Percentiles rank a stretch among this genome's conserved stretches.
Conservation (phyloP, 768 basidiomycete genomes). For the Tephrocybe sp. region DNA sequence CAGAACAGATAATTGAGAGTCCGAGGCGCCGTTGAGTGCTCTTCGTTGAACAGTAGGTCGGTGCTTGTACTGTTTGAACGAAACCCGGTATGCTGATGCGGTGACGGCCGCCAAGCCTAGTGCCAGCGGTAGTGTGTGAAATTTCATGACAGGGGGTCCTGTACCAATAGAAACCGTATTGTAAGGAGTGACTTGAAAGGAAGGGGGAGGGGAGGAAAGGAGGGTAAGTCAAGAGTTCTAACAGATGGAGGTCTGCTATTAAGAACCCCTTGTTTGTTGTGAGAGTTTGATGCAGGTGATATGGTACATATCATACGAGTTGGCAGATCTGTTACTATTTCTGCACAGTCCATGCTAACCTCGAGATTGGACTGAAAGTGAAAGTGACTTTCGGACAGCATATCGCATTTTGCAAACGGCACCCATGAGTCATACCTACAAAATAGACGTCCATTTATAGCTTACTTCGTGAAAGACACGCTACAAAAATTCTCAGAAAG, state of each 20-base stretch:
- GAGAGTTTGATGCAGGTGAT: constrained; percentile 12
- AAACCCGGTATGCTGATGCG: constrained; percentile 45
- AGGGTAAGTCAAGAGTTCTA: constrained; percentile 6
- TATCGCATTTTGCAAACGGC: too few species aligned
- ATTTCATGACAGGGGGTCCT: constrained; percentile 37
- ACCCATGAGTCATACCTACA: too few species aligned
- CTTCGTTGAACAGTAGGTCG: constrained; percentile 34
- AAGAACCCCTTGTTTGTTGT: constrained; percentile 20
- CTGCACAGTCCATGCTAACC: neutral
- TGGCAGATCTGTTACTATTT: neutral
- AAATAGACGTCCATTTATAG: too few species aligned
- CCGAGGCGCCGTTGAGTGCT: constrained; percentile 27
- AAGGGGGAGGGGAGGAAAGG: constrained; percentile 16
- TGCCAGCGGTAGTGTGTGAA: constrained; percentile 32
- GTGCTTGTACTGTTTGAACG: constrained; percentile 46
- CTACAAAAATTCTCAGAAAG: too few species aligned
- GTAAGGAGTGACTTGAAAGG: constrained; percentile 17
- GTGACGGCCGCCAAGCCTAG: constrained; percentile 34
- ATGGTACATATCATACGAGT: neutral
- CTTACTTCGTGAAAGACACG: too few species aligned
- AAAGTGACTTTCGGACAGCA: neutral
- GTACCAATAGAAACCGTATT: constrained; percentile 15
- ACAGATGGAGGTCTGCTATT: constrained; percentile 11
- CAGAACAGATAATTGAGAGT: constrained; percentile 34
- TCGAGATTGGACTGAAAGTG: too few species aligned